Evolutionary conservation across 2,329 filamentous ascomycete species (phyloP).

Genomic region (Hypoxylon sp.): DNA sequence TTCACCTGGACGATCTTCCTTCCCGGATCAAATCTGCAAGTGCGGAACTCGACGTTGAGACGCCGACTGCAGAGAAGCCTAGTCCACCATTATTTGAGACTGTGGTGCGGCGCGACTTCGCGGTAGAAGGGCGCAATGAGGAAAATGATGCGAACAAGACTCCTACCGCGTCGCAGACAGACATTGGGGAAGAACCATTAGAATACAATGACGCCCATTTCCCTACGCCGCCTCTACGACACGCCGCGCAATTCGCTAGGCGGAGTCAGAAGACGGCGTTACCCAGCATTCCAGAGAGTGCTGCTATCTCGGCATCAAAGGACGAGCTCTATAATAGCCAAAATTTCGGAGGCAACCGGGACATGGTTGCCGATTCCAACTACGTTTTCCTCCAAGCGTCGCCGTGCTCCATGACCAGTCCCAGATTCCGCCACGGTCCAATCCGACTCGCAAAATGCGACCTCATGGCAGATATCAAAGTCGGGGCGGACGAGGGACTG

Average conservation of each 20-base stretch:
- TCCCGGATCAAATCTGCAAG: conserved; percentile 60
- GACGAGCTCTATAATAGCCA: conserved; percentile 42
- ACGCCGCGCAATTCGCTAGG: conserved; percentile 47
- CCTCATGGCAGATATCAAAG: conserved; percentile 56
- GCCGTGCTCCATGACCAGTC: conserved; percentile 64
- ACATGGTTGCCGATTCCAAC: conserved; percentile 58
- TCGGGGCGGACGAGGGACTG: conserved; percentile 64
- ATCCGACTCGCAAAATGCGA: conserved; percentile 67
- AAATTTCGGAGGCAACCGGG: conserved; percentile 26
- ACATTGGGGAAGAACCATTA: conserved; percentile 33
- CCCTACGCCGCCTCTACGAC: conserved; percentile 55
- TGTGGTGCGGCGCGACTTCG: conserved; percentile 48
- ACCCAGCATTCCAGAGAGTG: conserved; percentile 52
- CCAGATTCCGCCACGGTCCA: conserved; percentile 68
- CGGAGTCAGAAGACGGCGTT: conserved; percentile 48
- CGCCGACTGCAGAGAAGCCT: conserved; percentile 51
- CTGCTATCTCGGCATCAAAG: conserved; percentile 30
- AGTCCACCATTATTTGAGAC: conserved; percentile 47
- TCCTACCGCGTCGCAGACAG: conserved; percentile 22
- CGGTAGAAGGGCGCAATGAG: conserved; percentile 41
- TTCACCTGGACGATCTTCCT: conserved; percentile 65
- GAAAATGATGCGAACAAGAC: conserved; percentile 22
- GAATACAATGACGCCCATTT: conserved; percentile 47
- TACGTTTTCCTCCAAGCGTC: conserved; percentile 65
- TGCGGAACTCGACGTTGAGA: conserved; percentile 51